These are phyloP conservation scores for Chlorella vulgaris DNA, from an alignment of 139 green algal species.

Conservation along the genomic window DNA sequence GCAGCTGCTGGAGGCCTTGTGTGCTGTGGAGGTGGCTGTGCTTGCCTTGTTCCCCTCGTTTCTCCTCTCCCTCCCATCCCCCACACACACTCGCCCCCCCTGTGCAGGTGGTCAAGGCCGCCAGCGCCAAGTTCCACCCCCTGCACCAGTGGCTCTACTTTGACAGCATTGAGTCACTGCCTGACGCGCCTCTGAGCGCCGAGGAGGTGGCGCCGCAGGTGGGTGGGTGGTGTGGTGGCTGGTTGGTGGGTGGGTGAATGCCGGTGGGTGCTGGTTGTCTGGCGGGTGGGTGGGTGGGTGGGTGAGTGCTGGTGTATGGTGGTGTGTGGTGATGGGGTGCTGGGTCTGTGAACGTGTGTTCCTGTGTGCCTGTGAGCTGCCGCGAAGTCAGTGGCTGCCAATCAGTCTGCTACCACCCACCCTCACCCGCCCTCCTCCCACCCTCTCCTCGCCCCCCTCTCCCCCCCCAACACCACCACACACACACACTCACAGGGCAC, in stretches of 20 bases:
- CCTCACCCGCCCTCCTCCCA: no score
- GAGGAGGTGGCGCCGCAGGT: conserved; percentile 51
- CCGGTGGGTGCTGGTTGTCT: no score
- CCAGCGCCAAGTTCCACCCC: conserved; percentile 96
- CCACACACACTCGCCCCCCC: not conserved
- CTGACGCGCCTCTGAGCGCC: conserved; percentile 44
- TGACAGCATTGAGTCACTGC: conserved; percentile 82
- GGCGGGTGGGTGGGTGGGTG: no score
- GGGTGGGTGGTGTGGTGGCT: not conserved
- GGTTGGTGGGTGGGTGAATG: not conserved
- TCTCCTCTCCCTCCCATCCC: not conserved
- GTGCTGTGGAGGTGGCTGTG: not conserved
- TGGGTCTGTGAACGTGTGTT: no score
- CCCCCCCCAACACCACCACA: not conserved
- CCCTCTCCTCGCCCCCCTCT: not conserved
- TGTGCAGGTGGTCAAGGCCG: conserved; percentile 88
- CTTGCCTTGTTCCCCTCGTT: no score
- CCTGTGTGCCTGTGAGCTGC: no score
- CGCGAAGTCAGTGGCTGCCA: no score
- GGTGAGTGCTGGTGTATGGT: not conserved
- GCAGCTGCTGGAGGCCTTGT: no score
- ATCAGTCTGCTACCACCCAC: no score
- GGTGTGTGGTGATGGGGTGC: not conserved
- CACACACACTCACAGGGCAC: conserved; percentile 52
- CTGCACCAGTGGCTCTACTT: conserved; percentile 95